phyloP scores from a whole-genome alignment of 2,329 filamentous ascomycete genomes.

The Endothia cerciana region DNA sequence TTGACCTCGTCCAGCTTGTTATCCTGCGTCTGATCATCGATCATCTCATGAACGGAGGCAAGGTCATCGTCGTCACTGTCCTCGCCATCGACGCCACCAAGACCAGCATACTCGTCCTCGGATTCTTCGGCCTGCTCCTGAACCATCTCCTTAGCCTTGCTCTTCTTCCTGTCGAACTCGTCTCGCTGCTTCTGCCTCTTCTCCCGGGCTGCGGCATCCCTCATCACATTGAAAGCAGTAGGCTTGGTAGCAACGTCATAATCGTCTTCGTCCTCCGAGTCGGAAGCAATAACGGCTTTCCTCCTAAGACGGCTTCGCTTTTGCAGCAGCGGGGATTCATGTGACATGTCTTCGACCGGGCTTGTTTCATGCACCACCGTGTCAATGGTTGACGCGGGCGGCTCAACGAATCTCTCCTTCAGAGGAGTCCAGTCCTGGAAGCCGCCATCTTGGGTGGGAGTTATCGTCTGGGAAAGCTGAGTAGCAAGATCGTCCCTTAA shows the following conservation, averaged over 20 bases:
- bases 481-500: conserved; percentile 53
- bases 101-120: conserved; percentile 94
- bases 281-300: conserved; percentile 39
- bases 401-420: conserved; percentile 66
- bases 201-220: conserved; percentile 62
- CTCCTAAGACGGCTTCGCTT: conserved; percentile 60
- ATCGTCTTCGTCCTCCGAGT: conserved; percentile 35
- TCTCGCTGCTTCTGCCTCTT: conserved; percentile 53
- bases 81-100: conserved; percentile 89
- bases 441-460: conserved; percentile 80
- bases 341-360: conserved; percentile 42
- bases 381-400: conserved; percentile 70
- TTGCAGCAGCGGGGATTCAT: conserved; percentile 69
- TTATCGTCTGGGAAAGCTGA: conserved; percentile 70
- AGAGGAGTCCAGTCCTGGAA: conserved; percentile 76
- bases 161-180: conserved; percentile 81
- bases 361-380: conserved; percentile 60
- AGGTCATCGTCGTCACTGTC: conserved; percentile 78
- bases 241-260: conserved; percentile 40
- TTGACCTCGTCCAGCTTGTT: conserved; percentile 80
- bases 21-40: conserved; percentile 77
- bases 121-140: conserved; percentile 96
- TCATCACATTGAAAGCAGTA: conserved; percentile 71
- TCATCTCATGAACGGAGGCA: conserved; percentile 78
- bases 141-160: conserved; percentile 83